Base-by-base conservation (phyloP, 306 rosid genomes). In the Cucurbita pepo region DNA sequence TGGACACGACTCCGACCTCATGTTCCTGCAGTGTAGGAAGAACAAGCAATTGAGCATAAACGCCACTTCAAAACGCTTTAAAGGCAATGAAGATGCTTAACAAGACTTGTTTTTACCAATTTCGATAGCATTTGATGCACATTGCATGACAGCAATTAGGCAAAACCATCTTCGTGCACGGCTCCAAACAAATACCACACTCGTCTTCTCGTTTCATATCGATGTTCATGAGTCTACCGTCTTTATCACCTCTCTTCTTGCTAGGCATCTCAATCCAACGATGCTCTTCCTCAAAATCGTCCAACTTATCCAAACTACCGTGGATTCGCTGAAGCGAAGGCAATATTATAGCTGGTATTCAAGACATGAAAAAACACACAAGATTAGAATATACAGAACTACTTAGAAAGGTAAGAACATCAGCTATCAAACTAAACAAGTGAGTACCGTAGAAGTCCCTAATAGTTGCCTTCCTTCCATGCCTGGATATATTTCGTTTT, bases 111-210 rank as follows among this genome's bases (percentile, higher is more conserved):
- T 25, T 72, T 79, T 87, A 94, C 98, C 98, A 94, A 56, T 94
- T 94, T 58, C 98, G 95, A 75, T 94, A 94, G 90, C 98, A 94
- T 87, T 83, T 90, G 81, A 93, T 90, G 83, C 98, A 93, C 98
- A 93, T 93, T 69, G 90, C 88, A 25, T 94, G 97, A 56, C 98
- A 94, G 79, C 98, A 94, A 81, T 85, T 89, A 41, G 98, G 98
- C 72, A 94, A 82, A 73, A 94, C 97, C 87, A 94, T 86, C 83
- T 89, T 94, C 56, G 97, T 86, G 79, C 98, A 90, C 18, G 96
- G 90, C 85, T 94, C 98, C 81, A 94, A 83, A 84, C 98, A 94
- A 77, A 94, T 94, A 18, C 97, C 98, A 79, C 98, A 94, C 75
- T 94, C 97, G 71, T 90, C 98, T 77, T 94, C 98, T 79, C 97